Conservation (phyloP, 164 flowering plant species). For the Vitis amurensis region DNA sequence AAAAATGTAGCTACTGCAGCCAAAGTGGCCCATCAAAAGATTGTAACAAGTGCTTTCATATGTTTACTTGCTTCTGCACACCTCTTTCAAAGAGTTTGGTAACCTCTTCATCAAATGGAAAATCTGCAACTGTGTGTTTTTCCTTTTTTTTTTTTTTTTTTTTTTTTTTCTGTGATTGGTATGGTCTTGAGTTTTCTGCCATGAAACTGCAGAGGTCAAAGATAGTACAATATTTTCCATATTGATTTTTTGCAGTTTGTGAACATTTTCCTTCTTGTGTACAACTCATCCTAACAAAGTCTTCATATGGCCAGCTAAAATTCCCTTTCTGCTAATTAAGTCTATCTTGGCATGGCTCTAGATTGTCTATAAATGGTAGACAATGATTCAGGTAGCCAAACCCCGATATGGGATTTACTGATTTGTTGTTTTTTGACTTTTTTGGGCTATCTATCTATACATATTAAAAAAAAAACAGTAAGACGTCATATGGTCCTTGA, state of each 20-base stretch:
- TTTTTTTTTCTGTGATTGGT: not conserved
- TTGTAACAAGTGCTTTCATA: not conserved
- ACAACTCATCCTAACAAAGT: not conserved
- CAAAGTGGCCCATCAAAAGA: too few relatives aligned
- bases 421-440: too few relatives aligned
- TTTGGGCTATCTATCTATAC: too few relatives aligned
- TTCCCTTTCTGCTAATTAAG: not conserved
- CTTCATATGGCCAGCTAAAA: not conserved
- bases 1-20: too few relatives aligned
- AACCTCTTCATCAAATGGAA: not conserved
- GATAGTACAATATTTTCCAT: not conserved
- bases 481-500: too few relatives aligned
- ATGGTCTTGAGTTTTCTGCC: not conserved
- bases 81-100: not conserved
- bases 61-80: not conserved
- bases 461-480: too few relatives aligned
- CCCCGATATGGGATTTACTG: too few relatives aligned
- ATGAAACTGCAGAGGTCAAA: not conserved
- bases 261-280: not conserved
- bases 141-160: not conserved
- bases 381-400: too few relatives aligned
- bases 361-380: too few relatives aligned
- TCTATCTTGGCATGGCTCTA: not conserved
- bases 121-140: not conserved
- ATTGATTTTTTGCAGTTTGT: not conserved